Evolutionary conservation across 1,284 basidiomycete species (phyloP).

Genomic region (Ustilago loliicola): DNA sequence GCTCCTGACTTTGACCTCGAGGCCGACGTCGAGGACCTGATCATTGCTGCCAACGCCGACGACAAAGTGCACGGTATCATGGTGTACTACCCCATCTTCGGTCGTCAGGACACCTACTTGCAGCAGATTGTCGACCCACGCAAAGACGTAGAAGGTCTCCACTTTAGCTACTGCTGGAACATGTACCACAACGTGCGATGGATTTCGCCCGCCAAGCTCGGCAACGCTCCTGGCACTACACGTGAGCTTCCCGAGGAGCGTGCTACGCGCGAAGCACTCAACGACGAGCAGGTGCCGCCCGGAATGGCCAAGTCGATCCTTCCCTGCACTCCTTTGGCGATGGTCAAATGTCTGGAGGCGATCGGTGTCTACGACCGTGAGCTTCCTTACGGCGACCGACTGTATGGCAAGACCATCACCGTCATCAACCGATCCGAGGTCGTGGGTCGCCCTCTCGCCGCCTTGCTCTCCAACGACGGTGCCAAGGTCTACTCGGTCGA

Average conservation of each 20-base stretch:
- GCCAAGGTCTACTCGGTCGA: conserved; percentile 94
- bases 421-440: conserved; percentile 98
- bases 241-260: conserved; percentile 55
- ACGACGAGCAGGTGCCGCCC: conserved; percentile 73
- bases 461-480: conserved; percentile 93
- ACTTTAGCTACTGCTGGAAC: conserved; percentile 76
- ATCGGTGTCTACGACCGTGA: conserved; percentile 92
- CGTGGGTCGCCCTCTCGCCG: conserved; percentile 92
- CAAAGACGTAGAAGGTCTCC: conserved; percentile 96
- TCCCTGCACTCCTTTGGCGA: conserved; percentile 94
- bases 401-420: conserved; percentile 91
- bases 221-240: conserved; percentile 67
- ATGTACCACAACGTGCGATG: conserved; percentile 71
- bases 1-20: conserved; percentile 84
- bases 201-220: conserved; percentile 65
- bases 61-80: conserved; percentile 90
- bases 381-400: conserved; percentile 91
- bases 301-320: conserved; percentile 93
- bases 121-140: conserved; percentile 93
- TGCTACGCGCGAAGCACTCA: conserved; percentile 42
- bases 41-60: conserved; percentile 81
- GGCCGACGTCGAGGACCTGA: conserved; percentile 69
- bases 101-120: conserved; percentile 88
- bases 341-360: conserved; percentile 91
- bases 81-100: conserved; percentile 76